Evolutionary conservation across 2,329 filamentous ascomycete species (phyloP).

Genomic region (Verticillium nubilum): DNA sequence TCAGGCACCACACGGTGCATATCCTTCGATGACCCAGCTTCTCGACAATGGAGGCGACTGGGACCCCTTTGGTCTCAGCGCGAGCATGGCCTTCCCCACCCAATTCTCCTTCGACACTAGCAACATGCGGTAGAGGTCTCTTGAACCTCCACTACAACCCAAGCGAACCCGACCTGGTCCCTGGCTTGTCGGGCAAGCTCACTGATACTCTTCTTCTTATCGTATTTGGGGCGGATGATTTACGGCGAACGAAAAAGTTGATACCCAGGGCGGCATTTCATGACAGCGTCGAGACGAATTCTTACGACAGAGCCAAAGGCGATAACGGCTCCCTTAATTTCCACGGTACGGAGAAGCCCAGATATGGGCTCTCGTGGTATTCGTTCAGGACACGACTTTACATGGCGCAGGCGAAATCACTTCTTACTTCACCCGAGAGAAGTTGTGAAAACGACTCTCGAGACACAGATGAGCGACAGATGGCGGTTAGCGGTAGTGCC

Average conservation of each 20-base stretch:
- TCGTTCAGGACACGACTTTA: not conserved
- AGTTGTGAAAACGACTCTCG: not conserved
- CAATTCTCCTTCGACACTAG: conserved; percentile 70
- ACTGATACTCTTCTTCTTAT: not conserved
- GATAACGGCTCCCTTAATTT: conserved; percentile 3
- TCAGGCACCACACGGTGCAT: conserved; percentile 35
- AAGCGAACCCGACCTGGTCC: not conserved
- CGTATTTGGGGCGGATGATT: conserved; percentile 3
- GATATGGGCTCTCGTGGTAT: conserved; percentile 5
- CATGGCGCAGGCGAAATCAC: not conserved
- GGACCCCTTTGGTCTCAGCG: conserved; percentile 88
- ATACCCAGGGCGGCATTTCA: conserved; percentile 13
- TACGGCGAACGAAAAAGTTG: conserved; percentile 11
- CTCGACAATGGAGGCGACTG: conserved; percentile 76
- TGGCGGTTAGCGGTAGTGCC: not conserved
- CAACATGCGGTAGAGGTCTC: conserved; percentile 37
- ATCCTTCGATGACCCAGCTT: conserved; percentile 58
- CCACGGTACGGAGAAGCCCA: conserved; percentile 6
- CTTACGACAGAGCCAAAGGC: conserved; percentile 1
- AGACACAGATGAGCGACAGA: not conserved
- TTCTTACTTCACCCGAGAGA: not conserved
- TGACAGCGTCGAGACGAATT: conserved; percentile 11
- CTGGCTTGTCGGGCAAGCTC: not conserved
- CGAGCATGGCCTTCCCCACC: conserved; percentile 91
- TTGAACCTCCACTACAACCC: conserved; percentile 3